Conservation (phyloP, 73 alveolate genomes). For the Symbiodinium natans region DNA sequence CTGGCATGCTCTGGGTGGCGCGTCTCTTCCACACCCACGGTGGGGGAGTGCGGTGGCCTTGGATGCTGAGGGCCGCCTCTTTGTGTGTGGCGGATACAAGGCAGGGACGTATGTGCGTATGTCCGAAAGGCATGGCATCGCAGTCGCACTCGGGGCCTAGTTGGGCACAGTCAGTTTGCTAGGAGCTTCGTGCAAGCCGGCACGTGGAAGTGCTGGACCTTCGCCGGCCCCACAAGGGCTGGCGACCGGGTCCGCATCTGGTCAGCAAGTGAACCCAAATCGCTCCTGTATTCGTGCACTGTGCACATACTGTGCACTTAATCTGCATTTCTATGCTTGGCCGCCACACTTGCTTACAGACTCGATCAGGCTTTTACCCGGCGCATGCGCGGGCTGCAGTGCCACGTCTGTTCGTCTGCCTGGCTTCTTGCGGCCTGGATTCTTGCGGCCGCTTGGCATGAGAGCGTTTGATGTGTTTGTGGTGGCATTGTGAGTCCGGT, state of each 20-base stretch:
- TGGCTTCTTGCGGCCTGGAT: background rate
- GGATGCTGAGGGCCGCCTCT: background rate
- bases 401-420: background rate
- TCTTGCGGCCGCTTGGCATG: too few species aligned
- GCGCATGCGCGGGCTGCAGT: background rate
- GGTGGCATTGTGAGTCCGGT: too few species aligned
- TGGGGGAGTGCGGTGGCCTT: constrained; percentile 24
- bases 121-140: background rate
- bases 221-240: background rate
- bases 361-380: background rate
- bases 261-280: background rate
- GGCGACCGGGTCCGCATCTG: constrained; percentile 33
- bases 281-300: too few species aligned
- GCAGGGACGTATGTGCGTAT: background rate
- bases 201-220: constrained; percentile 45
- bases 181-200: constrained; percentile 37
- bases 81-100: constrained; percentile 54
- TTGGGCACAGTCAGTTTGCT: background rate
- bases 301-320: too few species aligned
- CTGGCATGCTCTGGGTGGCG: background rate
- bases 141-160: background rate
- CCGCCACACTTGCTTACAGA: too few species aligned
- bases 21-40: background rate
- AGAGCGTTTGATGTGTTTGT: too few species aligned
- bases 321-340: too few species aligned